Conservation (phyloP, 2,329 filamentous ascomycete species). For the Teratosphaeria gauchensis region DNA sequence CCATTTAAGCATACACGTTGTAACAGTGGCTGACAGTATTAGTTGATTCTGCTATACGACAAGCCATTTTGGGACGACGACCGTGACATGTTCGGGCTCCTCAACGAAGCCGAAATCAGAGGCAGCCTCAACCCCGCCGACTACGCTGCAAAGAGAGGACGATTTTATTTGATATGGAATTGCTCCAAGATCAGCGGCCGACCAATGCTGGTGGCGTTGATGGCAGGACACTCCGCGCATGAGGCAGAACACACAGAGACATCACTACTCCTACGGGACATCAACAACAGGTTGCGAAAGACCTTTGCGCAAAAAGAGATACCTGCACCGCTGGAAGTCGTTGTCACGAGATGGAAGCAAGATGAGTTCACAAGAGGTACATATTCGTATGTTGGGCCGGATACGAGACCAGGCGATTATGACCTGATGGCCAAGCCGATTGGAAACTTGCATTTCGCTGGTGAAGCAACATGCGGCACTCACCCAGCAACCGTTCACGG, state of each 20-base stretch:
- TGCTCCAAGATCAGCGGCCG: slow-evolving; percentile 81
- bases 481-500: slow-evolving; percentile 96
- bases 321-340: slow-evolving; percentile 70
- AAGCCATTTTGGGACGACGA: slow-evolving; percentile 82
- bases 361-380: slow-evolving; percentile 88
- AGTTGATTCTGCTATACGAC: slow-evolving; percentile 76
- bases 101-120: slow-evolving; percentile 61
- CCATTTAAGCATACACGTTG: not conserved
- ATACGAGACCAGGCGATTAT: slow-evolving; percentile 79
- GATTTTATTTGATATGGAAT: slow-evolving; percentile 98
- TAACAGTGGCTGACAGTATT: slow-evolving; percentile 5
- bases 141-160: slow-evolving; percentile 69
- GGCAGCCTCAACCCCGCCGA: slow-evolving; percentile 69
- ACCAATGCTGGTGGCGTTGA: slow-evolving; percentile 76
- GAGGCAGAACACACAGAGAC: slow-evolving; percentile 73
- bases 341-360: slow-evolving; percentile 85
- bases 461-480: slow-evolving; percentile 90
- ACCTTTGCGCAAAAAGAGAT: slow-evolving; percentile 58
- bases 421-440: slow-evolving; percentile 77
- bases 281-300: slow-evolving; percentile 64
- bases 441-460: slow-evolving; percentile 87
- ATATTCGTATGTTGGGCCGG: slow-evolving; percentile 85
- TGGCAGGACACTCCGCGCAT: slow-evolving; percentile 90
- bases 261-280: slow-evolving; percentile 67
- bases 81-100: slow-evolving; percentile 85